phyloP scores from a whole-genome alignment of 2,329 filamentous ascomycete species.

The Emergomyces africanus region DNA sequence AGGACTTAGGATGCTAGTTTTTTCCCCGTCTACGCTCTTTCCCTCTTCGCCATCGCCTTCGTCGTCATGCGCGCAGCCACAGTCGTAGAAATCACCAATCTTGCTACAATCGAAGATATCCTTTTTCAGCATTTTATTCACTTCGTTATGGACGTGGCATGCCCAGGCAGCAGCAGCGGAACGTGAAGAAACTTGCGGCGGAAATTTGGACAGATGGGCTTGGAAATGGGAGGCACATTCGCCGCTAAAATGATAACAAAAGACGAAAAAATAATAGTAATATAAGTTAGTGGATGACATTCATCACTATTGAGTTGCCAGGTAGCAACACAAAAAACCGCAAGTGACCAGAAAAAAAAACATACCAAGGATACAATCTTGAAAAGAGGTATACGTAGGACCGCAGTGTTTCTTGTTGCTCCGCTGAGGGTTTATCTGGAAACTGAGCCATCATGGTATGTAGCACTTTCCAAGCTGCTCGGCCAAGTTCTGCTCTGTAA shows the following conservation, averaged over 20 bases:
- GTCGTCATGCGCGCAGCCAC: conserved; percentile 48
- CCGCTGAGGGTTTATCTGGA: conserved; percentile 47
- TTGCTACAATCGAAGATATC: conserved; percentile 50
- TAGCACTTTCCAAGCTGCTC: conserved; percentile 53
- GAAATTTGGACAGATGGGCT: conserved; percentile 47
- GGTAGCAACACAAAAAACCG: background rate
- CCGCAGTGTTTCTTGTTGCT: conserved; percentile 47
- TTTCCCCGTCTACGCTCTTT: background rate
- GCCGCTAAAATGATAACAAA: conserved; percentile 35
- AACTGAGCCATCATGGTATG: conserved; percentile 56
- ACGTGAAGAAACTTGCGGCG: conserved; percentile 50
- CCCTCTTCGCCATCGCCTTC: conserved; percentile 16
- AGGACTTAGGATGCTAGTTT: background rate
- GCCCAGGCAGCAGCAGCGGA: conserved; percentile 51
- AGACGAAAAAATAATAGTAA: background rate
- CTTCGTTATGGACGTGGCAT: conserved; percentile 54
- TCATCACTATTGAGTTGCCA: background rate
- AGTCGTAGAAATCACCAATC: conserved; percentile 55
- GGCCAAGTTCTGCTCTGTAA: conserved; percentile 48
- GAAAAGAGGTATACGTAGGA: conserved; percentile 53
- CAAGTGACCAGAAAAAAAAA: background rate
- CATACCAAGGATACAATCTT: conserved; percentile 50
- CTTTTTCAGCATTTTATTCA: conserved; percentile 50
- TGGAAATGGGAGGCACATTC: conserved; percentile 55
- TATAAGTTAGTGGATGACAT: background rate